phyloP scores from a whole-genome alignment of 768 basidiomycete species.

The Tylopilus sp. region DNA sequence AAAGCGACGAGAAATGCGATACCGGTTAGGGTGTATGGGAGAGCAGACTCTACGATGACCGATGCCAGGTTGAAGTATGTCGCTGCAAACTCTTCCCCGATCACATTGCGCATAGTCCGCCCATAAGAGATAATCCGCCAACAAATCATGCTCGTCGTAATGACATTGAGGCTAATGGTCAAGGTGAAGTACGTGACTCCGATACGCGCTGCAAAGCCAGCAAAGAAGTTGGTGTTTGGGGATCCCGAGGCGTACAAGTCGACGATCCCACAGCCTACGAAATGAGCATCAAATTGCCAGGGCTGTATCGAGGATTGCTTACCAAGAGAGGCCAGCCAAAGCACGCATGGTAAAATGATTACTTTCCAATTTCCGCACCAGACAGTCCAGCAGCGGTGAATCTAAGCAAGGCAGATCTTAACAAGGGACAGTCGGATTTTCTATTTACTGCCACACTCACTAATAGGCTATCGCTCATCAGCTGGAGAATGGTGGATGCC shows the following conservation, averaged over 20 bases:
- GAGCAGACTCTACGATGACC: not conserved
- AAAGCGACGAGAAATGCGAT: not conserved
- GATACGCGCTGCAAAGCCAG: no score
- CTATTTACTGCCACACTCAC: not conserved
- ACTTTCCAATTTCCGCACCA: no score
- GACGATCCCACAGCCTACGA: not conserved
- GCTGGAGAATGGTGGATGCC: not conserved
- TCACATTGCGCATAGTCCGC: not conserved
- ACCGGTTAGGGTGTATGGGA: not conserved
- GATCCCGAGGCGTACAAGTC: not conserved
- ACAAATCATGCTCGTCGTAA: not conserved
- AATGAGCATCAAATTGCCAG: not conserved
- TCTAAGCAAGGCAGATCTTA: not conserved
- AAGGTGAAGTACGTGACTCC: not conserved
- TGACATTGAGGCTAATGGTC: not conserved
- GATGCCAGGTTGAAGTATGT: not conserved
- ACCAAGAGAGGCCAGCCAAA: not conserved
- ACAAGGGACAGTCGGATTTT: not conserved
- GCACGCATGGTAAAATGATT: not conserved
- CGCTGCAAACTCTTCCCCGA: not conserved
- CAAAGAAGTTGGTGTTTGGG: not conserved
- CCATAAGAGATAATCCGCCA: not conserved
- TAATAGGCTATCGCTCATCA: not conserved
- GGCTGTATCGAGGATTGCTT: not conserved
- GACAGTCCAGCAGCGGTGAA: no score